Evolutionary conservation across 2,329 filamentous ascomycete species (phyloP), one percentile per base, ranked within the genome.

Genomic region (Ascochyta viciae-villosae): DNA sequence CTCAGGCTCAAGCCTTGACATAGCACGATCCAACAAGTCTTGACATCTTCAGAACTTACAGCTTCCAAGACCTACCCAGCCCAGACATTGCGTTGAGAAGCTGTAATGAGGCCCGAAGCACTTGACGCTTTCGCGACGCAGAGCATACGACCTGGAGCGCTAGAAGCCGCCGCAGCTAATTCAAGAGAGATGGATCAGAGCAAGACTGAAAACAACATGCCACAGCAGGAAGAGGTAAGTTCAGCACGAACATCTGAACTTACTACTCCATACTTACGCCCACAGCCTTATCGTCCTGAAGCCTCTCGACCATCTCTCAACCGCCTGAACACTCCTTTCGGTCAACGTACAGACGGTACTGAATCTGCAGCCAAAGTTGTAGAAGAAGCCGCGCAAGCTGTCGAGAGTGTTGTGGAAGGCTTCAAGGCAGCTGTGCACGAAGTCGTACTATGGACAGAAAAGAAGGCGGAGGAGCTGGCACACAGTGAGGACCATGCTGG

Each of bases 371-470:
- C 50, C 16, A 58, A 62, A 43, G 46, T 64, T 2, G 58, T 64
- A n/a, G 59, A 64, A 39, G 62, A 63, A 0, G 56, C 64, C 4
- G 59, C 54, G 0, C 45, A 64, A 10, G 60, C 27, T 12, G 29
- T 42, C n/a, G 61, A 64, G 35, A 58, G 61, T 0, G 58, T 66
- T 2, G 59, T 60, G 0, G 43, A 65, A 16, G 58, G 62, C 12
- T 58, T 70, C 23, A 68, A 66, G 34, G 44, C 57, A 19, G 65
- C 43, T 2, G 60, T 71, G 7, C 57, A 66, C 4, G 59, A 59
- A 7, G 67, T 59, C 1, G 55, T 71, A 7, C 51, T 57, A 3
- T 74, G 71, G 70, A 64, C 64, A 1, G 66, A 72, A 49, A 57
- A 66, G 41, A 73, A 72, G 33, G 65, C 56, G 13, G 63, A 66